These are phyloP conservation scores for Strobilomyces dryophilus DNA, from an alignment of 768 basidiomycete species.

Conservation along the genomic window DNA sequence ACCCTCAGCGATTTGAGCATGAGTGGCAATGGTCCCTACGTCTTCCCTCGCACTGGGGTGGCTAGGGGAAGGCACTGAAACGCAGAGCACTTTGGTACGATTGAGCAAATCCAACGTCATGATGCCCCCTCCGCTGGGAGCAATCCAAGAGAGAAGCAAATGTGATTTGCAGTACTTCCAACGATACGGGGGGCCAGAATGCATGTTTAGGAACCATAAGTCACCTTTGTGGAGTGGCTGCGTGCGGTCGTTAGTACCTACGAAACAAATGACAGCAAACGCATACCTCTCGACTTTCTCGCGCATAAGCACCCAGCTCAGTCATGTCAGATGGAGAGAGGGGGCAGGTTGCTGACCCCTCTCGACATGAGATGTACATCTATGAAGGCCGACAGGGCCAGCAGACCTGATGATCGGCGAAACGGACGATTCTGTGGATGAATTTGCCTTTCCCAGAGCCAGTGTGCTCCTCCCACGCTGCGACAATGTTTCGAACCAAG, in stretches of 20 bases:
- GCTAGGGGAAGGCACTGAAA: slow-evolving; percentile 72
- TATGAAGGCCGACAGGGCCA: slow-evolving; percentile 32
- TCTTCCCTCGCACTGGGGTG: slow-evolving; percentile 82
- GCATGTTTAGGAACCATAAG: slow-evolving; percentile 92
- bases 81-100: slow-evolving; percentile 83
- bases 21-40: slow-evolving; percentile 81
- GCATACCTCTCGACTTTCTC: slow-evolving; percentile 43
- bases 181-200: slow-evolving; percentile 69
- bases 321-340: slow-evolving; percentile 46
- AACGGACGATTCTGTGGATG: slow-evolving; percentile 36
- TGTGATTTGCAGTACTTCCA: slow-evolving; percentile 83
- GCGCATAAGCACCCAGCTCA: slow-evolving; percentile 41
- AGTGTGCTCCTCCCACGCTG: slow-evolving; percentile 76
- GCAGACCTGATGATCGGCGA: slow-evolving; percentile 32
- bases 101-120: slow-evolving; percentile 85
- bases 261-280: background rate
- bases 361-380: slow-evolving; percentile 28
- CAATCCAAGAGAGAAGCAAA: slow-evolving; percentile 81
- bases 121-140: slow-evolving; percentile 78
- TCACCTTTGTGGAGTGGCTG: slow-evolving; percentile 84
- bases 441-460: slow-evolving; percentile 33
- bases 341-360: slow-evolving; percentile 9
- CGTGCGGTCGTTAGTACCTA: slow-evolving; percentile 8
- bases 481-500: slow-evolving; percentile 74
- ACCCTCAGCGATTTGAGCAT: slow-evolving; percentile 47